Percentiles rank a stretch among this genome's conserved stretches.
Conservation (phyloP, 2,329 filamentous ascomycete species). For the Lachnellula cervina region DNA sequence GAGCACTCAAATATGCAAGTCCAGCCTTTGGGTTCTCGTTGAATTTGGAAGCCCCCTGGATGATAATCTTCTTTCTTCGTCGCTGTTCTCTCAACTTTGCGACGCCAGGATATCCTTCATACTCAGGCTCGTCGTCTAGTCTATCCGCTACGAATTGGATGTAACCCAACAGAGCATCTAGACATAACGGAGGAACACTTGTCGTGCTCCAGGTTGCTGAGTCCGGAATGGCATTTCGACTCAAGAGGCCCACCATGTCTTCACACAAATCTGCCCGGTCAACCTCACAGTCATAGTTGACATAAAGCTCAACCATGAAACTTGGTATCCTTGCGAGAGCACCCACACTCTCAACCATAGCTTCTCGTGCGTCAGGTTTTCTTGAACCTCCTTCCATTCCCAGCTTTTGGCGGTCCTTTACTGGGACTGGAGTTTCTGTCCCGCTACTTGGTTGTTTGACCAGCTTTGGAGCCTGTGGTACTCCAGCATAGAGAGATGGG, state of each 20-base stretch:
- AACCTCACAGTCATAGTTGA: slow-evolving; percentile 96
- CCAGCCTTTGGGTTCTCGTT: slow-evolving; percentile 92
- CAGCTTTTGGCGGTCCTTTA: slow-evolving; percentile 87
- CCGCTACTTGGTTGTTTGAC: slow-evolving; percentile 78
- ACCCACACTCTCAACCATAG: slow-evolving; percentile 96
- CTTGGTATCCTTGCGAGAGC: slow-evolving; percentile 87
- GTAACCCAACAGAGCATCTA: slow-evolving; percentile 86
- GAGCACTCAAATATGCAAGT: slow-evolving; percentile 75
- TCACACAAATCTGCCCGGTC: slow-evolving; percentile 89
- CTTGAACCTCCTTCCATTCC: slow-evolving; percentile 87
- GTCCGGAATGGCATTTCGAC: slow-evolving; percentile 91
- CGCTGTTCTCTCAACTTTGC: slow-evolving; percentile 65
- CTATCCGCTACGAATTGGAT: slow-evolving; percentile 89
- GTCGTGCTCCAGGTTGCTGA: slow-evolving; percentile 99
- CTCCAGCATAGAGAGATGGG: slow-evolving; percentile 84
- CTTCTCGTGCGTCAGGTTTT: slow-evolving; percentile 92
- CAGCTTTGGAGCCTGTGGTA: slow-evolving; percentile 84
- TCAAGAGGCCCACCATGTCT: slow-evolving; percentile 88
- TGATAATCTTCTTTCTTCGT: slow-evolving; percentile 78
- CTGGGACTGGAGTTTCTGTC: slow-evolving; percentile 80
- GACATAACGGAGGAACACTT: slow-evolving; percentile 89
- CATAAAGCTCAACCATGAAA: slow-evolving; percentile 91
- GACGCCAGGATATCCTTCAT: slow-evolving; percentile 63
- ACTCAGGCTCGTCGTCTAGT: slow-evolving; percentile 62
- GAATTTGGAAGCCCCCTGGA: slow-evolving; percentile 83